A percentile compares a stretch with the other conserved stretches of the same genome.
Conservation (phyloP, 768 basidiomycete genomes). For the Kwoniella sp. region DNA sequence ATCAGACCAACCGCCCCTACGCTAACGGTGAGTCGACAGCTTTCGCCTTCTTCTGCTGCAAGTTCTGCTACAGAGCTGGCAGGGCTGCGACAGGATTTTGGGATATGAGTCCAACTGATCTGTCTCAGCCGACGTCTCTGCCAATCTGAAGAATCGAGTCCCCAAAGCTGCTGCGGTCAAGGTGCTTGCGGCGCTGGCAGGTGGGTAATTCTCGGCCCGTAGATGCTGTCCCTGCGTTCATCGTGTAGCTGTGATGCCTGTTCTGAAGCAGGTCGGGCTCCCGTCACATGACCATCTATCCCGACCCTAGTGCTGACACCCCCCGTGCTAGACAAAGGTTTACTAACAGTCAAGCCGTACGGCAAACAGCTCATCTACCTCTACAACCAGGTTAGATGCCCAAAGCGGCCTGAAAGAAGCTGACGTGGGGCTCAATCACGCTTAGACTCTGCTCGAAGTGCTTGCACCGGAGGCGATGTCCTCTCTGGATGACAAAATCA, state of each 20-base stretch:
- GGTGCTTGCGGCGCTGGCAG: constrained; percentile 68
- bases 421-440: neutral
- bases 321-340: constrained; percentile 62
- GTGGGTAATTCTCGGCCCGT: constrained; percentile 22
- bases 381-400: constrained; percentile 56
- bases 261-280: too few relatives aligned
- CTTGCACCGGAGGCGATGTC: constrained; percentile 62
- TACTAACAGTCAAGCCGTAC: constrained; percentile 75
- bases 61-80: neutral
- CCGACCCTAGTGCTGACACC: neutral
- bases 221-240: too few relatives aligned
- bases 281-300: too few relatives aligned
- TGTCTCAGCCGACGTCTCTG: constrained; percentile 69
- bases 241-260: too few relatives aligned
- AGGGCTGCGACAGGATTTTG: too few relatives aligned
- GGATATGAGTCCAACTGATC: too few relatives aligned
- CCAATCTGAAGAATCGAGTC: constrained; percentile 84
- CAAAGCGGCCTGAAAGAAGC: neutral
- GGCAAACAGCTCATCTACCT: constrained; percentile 86
- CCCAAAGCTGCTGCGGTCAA: constrained; percentile 81
- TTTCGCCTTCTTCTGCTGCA: too few relatives aligned
- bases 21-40: constrained; percentile 58
- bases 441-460: constrained; percentile 61
- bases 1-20: constrained; percentile 86
- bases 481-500: constrained; percentile 54